Percentiles rank a stretch among this genome's conserved stretches.
phyloP scores from a whole-genome alignment of 352 stramenopile genomes.

The Elongisporangium undulatum region DNA sequence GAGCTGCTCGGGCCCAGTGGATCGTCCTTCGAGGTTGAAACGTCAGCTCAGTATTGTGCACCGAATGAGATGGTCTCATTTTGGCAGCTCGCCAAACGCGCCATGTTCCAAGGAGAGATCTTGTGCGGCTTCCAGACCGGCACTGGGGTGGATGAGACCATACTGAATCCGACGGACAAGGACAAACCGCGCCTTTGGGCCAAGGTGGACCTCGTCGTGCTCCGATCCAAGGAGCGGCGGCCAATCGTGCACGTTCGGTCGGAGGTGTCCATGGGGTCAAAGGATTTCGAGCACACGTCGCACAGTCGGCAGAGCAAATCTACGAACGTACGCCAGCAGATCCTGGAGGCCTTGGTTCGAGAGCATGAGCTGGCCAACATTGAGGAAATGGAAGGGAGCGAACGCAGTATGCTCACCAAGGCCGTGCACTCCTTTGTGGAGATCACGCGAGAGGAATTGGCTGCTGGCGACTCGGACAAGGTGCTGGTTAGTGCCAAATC shows the following conservation, averaged over 20 bases:
- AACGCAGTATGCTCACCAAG: slow-evolving; percentile 22
- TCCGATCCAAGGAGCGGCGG: slow-evolving; percentile 30
- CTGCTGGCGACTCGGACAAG: neutral
- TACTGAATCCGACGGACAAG: slow-evolving; percentile 79
- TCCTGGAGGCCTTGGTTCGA: slow-evolving; percentile 48
- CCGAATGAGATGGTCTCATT: slow-evolving; percentile 56
- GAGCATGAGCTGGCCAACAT: slow-evolving; percentile 40
- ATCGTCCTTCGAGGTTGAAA: slow-evolving; percentile 68
- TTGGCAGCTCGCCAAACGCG: slow-evolving; percentile 71
- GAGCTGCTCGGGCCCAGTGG: slow-evolving; percentile 67
- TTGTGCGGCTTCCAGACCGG: slow-evolving; percentile 71
- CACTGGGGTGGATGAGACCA: slow-evolving; percentile 34
- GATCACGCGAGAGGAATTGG: slow-evolving; percentile 9
- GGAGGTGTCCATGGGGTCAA: slow-evolving; percentile 18
- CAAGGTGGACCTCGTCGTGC: slow-evolving; percentile 60
- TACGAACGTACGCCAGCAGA: slow-evolving; percentile 35
- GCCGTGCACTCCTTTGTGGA: slow-evolving; percentile 36
- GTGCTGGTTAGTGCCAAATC: slow-evolving; percentile 12
- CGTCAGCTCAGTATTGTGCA: slow-evolving; percentile 55
- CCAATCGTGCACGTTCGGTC: slow-evolving; percentile 16
- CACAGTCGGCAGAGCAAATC: slow-evolving; percentile 43
- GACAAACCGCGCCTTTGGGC: slow-evolving; percentile 32
- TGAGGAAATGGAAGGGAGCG: slow-evolving; percentile 16
- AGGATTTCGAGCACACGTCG: slow-evolving; percentile 53
- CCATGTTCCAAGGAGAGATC: slow-evolving; percentile 55